These are phyloP conservation scores for Balansia obtecta DNA, from an alignment of 2,329 filamentous ascomycete genomes.

Conservation along the genomic window DNA sequence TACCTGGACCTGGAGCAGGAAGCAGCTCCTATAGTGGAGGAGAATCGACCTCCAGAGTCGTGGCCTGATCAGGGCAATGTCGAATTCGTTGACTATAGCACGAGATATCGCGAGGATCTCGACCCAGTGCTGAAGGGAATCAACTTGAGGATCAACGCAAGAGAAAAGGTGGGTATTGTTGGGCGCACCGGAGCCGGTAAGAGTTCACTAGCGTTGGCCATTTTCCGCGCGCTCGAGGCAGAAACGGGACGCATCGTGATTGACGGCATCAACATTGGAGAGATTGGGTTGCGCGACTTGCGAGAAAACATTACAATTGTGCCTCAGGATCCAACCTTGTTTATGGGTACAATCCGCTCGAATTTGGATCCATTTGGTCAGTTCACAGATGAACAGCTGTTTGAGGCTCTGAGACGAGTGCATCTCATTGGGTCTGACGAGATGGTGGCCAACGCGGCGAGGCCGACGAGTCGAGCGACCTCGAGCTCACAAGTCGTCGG, in stretches of 20 bases:
- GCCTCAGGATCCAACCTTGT: conserved; percentile 90
- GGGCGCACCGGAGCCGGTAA: conserved; percentile 93
- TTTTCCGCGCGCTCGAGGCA: conserved; percentile 89
- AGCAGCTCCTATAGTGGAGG: conserved; percentile 62
- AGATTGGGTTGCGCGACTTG: conserved; percentile 85
- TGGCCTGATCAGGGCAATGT: conserved; percentile 84
- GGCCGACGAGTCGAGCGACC: conserved; percentile 10
- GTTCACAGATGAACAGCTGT: conserved; percentile 86
- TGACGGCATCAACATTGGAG: conserved; percentile 79
- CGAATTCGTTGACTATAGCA: conserved; percentile 81
- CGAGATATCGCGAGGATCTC: conserved; percentile 76
- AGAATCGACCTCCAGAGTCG: conserved; percentile 61
- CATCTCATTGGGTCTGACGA: conserved; percentile 65
- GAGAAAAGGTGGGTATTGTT: conserved; percentile 92
- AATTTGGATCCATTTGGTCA: conserved; percentile 88
- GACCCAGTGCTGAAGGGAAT: conserved; percentile 76
- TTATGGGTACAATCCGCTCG: conserved; percentile 79
- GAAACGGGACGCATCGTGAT: conserved; percentile 82
- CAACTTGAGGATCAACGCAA: conserved; percentile 72
- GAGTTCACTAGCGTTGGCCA: conserved; percentile 81
- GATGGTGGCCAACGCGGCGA: conserved; percentile 18
- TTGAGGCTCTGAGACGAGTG: conserved; percentile 72
- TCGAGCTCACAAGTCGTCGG: conserved; percentile 7
- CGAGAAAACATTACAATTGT: conserved; percentile 94
- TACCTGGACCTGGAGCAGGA: conserved; percentile 96